Conservation (phyloP, 345 rosid species). For the Streptanthus diversifolius region DNA sequence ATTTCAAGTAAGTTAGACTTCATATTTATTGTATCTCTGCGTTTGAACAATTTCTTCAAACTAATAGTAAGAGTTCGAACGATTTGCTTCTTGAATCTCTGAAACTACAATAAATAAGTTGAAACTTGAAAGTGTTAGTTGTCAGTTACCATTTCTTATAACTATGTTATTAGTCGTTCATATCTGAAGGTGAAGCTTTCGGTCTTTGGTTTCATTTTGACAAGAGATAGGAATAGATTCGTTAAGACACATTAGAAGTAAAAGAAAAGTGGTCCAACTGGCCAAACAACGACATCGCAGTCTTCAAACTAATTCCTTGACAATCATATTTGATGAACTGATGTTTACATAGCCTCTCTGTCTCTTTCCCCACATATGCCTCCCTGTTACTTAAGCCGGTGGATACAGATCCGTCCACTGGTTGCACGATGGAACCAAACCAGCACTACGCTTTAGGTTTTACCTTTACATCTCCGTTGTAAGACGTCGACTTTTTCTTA, state of each 20-base stretch:
- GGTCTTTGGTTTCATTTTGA: constrained; percentile 2
- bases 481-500: constrained; percentile 44
- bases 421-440: constrained; percentile 40
- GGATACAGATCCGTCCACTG: constrained; percentile 55
- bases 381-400: constrained; percentile 40
- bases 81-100: not conserved
- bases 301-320: not conserved
- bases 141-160: not conserved
- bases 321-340: not conserved
- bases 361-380: constrained; percentile 39
- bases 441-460: constrained; percentile 51
- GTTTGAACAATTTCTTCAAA: not conserved
- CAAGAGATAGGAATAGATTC: too few relatives aligned
- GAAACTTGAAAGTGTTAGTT: not conserved
- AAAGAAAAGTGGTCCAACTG: not conserved
- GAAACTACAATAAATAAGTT: too few relatives aligned
- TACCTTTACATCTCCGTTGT: constrained; percentile 45
- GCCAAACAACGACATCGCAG: constrained; percentile 7
- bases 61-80: not conserved
- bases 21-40: not conserved
- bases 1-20: not conserved
- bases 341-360: constrained; percentile 21
- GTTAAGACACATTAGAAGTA: not conserved
- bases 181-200: not conserved
- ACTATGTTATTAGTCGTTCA: not conserved